phyloP scores from a whole-genome alignment of 495 filamentous ascomycete species.

The Neurospora discreta region DNA sequence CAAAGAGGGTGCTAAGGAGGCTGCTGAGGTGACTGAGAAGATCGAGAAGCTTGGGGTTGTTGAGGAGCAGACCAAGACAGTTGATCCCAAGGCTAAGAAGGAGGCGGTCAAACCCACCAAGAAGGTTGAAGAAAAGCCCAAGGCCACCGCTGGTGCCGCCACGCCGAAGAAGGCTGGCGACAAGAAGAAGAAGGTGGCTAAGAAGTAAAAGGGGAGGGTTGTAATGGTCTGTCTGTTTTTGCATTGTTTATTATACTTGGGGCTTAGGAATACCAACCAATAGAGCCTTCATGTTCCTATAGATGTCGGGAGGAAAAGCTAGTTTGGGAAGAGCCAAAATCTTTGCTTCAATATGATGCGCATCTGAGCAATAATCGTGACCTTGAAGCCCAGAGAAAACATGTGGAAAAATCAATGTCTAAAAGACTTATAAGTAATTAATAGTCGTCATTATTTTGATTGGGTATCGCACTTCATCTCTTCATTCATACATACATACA shows the following conservation, averaged over 20 bases:
- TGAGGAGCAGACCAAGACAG: constrained; percentile 4
- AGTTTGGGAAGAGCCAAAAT: background rate
- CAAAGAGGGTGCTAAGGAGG: constrained; percentile 8
- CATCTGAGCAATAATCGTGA: background rate
- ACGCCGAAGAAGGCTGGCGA: constrained; percentile 4
- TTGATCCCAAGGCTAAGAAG: background rate
- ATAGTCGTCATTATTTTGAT: background rate
- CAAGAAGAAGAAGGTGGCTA: constrained; percentile 2
- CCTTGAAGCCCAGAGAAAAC: background rate
- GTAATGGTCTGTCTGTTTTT: background rate
- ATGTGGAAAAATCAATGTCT: background rate
- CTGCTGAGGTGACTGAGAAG: constrained; percentile 9
- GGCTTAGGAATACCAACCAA: background rate
- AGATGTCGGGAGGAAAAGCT: background rate
- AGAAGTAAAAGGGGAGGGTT: background rate
- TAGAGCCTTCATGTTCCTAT: background rate
- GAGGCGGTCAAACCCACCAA: background rate
- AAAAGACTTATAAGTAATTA: background rate
- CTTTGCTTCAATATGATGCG: background rate
- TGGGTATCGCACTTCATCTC: background rate
- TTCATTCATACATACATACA: background rate
- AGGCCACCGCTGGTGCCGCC: constrained; percentile 2
- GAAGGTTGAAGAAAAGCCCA: constrained; percentile 1
- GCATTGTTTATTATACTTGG: background rate
- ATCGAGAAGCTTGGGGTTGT: constrained; percentile 13